Conservation (phyloP, 805 yeast species). For the Myxozyma udenii region DNA sequence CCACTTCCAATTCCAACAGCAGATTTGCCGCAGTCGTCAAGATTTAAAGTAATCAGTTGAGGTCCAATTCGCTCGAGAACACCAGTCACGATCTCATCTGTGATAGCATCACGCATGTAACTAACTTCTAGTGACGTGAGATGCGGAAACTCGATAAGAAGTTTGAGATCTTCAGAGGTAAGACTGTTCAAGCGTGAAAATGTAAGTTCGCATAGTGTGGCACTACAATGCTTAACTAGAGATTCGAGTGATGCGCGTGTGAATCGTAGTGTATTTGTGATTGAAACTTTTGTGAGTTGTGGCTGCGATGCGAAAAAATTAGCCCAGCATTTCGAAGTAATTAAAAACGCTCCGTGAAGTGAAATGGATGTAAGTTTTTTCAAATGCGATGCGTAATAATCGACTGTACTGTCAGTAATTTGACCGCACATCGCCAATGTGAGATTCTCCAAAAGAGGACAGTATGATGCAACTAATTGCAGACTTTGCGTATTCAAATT, state of each 20-base stretch:
- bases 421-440: conserved; percentile 91
- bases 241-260: conserved; percentile 61
- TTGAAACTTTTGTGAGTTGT: conserved; percentile 55
- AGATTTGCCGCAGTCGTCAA: conserved; percentile 73
- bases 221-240: conserved; percentile 56
- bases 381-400: conserved; percentile 60
- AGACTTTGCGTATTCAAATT: conserved; percentile 61
- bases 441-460: conserved; percentile 66
- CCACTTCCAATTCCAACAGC: not conserved
- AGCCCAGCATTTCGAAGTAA: conserved; percentile 75
- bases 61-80: conserved; percentile 54
- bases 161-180: conserved; percentile 57
- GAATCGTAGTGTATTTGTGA: conserved; percentile 82
- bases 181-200: conserved; percentile 73
- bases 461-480: conserved; percentile 67
- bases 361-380: conserved; percentile 51
- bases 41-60: conserved; percentile 52
- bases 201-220: conserved; percentile 51
- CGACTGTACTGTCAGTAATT: conserved; percentile 70
- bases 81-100: conserved; percentile 49
- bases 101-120: conserved; percentile 51
- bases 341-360: conserved; percentile 88
- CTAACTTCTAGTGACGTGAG: conserved; percentile 53
- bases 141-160: conserved; percentile 51
- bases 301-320: conserved; percentile 62